phyloP scores from a whole-genome alignment of 441 rosid species.

The Bruguiera hainesii region DNA sequence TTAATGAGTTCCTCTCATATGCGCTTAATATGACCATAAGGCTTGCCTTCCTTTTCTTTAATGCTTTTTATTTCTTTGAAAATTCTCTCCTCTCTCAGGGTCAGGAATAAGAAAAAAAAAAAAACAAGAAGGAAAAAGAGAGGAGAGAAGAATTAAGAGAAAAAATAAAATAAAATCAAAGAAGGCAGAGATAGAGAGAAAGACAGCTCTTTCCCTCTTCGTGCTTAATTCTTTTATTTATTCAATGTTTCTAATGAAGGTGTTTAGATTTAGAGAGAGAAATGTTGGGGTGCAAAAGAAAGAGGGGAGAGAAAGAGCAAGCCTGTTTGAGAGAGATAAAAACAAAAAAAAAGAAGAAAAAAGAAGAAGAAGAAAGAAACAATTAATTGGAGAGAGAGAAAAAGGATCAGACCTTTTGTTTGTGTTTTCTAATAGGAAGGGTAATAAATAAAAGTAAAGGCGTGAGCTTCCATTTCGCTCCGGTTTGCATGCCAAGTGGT shows the following conservation, averaged over 20 bases:
- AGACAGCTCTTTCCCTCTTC: background rate
- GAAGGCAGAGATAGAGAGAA: background rate
- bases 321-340: too few species aligned
- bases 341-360: background rate
- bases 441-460: slow-evolving; percentile 23
- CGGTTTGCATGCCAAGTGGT: slow-evolving; percentile 31
- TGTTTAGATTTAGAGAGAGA: slow-evolving; percentile 12
- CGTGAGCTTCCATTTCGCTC: slow-evolving; percentile 38
- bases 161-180: background rate
- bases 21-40: background rate
- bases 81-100: slow-evolving; percentile 29
- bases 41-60: slow-evolving; percentile 3
- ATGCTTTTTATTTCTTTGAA: background rate
- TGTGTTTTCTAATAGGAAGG: background rate
- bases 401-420: slow-evolving; percentile 2
- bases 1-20: slow-evolving; percentile 11
- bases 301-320: too few species aligned
- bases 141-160: background rate
- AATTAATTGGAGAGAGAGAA: background rate
- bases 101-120: slow-evolving; percentile 13
- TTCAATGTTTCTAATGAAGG: slow-evolving; percentile 8
- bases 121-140: background rate
- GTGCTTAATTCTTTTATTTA: background rate
- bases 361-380: background rate
- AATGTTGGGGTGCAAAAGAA: too few species aligned